These are phyloP conservation scores for Phytophthora sojae DNA, from an alignment of 352 stramenopile genomes.

Conservation along the genomic window DNA sequence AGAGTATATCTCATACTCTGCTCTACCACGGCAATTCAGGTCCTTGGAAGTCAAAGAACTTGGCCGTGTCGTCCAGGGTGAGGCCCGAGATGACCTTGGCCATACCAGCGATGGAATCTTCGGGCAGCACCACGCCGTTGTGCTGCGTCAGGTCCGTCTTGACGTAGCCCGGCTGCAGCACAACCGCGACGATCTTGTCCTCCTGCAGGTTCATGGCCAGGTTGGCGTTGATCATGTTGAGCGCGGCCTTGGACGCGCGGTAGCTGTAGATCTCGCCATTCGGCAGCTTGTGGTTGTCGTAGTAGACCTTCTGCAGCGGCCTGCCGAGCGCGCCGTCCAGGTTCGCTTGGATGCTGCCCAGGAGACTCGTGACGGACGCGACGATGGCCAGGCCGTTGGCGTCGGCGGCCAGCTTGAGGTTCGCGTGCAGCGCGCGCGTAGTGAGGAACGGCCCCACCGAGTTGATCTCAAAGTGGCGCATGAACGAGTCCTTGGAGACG, in stretches of 20 bases:
- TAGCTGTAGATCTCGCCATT: constrained; percentile 67
- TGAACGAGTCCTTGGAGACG: constrained; percentile 51
- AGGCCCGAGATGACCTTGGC: constrained; percentile 33
- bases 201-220: constrained; percentile 52
- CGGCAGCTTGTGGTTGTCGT: background rate
- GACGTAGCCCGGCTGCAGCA: constrained; percentile 63
- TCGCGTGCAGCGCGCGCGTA: constrained; percentile 51
- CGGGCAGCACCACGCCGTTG: background rate
- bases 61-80: constrained; percentile 49
- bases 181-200: constrained; percentile 49
- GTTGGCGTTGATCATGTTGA: constrained; percentile 69
- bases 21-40: constrained; percentile 48
- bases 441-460: constrained; percentile 59
- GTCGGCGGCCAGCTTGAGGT: constrained; percentile 42
- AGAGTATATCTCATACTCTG: too few species aligned
- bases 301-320: background rate
- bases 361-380: background rate
- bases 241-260: constrained; percentile 66
- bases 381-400: constrained; percentile 13
- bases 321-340: background rate
- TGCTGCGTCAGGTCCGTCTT: constrained; percentile 51
- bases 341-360: constrained; percentile 53
- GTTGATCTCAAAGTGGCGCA: constrained; percentile 72
- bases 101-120: constrained; percentile 15
- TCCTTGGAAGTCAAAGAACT: constrained; percentile 59